Evolutionary conservation across 257 asterid genomes (phyloP), one percentile per base, ranked within the genome.

Genomic region (Nicotiana paniculata): DNA sequence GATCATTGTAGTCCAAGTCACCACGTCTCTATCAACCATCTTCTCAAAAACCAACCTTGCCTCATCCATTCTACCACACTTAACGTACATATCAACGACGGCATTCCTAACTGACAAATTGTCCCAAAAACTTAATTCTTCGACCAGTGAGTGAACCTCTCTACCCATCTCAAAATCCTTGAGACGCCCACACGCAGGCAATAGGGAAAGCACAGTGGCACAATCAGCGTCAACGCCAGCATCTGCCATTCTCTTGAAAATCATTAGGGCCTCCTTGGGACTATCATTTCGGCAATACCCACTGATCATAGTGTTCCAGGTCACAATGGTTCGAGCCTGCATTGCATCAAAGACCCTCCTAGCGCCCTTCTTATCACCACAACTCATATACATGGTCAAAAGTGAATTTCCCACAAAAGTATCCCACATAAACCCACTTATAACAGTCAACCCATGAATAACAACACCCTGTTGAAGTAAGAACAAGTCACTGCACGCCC

Each of bases 241-340:
- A 57, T 88, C 90, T 82, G 86, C 82, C 97, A 95, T 90, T 57
- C 77, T 83, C 83, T 85, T 88, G 61, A 91, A 95, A 75, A 88
- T 58, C 82, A 54, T 67, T 86, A 91, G 57, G 55, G 99, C 92
- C 88, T 91, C 97, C 68, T 82, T 84, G 17, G 92, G 89, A 69
- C 82, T 84, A 75, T 69, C 90, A 77, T 88, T 89, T 72, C 97
- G 82, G 77, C 85, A 88, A 84, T 81, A 88, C 59, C 99, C 99
- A 86, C 99, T 91, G 64, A 92, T 92, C 99, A 95, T 92, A 37
- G 97, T 93, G 85, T 95, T 95, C 99, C 99, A 95, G 13, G 99
- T 90, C 54, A 93, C 97, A 32, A 82, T 82, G 3, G 83, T 90
- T 81, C 83, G 85, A 66, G 82, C 93, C 88, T 62, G 58, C 97